Conservation (phyloP, 208 protist species). For the Acanthamoeba sp. region DNA sequence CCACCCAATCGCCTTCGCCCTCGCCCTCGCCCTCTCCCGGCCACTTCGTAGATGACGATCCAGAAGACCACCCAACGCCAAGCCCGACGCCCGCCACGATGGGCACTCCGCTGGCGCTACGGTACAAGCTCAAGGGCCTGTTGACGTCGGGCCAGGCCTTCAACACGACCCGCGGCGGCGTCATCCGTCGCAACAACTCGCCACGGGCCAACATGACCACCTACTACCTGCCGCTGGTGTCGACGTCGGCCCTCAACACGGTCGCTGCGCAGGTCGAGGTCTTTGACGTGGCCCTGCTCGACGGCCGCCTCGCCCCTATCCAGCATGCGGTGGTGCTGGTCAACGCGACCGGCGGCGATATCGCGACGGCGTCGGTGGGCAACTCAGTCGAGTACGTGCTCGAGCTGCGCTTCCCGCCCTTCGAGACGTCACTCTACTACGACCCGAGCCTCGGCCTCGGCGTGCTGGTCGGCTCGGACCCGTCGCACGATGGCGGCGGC, state of each 20-base stretch:
- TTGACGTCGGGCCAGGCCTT: neutral
- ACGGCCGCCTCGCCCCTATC: neutral
- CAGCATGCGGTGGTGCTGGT: neutral
- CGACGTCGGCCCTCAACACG: neutral
- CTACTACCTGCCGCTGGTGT: slow-evolving; percentile 23
- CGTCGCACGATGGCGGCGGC: neutral
- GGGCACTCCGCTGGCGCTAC: neutral
- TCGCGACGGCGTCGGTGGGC: neutral
- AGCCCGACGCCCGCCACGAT: neutral
- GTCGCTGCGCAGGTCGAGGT: slow-evolving; percentile 16
- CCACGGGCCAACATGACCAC: slow-evolving; percentile 32
- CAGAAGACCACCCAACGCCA: neutral
- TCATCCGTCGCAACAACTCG: neutral
- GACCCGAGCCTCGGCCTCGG: slow-evolving; percentile 24
- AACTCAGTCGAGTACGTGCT: neutral
- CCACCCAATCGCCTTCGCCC: neutral
- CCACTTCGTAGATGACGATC: neutral
- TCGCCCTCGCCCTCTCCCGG: neutral
- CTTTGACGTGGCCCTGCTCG: slow-evolving; percentile 20
- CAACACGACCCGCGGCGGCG: neutral
- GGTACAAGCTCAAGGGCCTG: neutral
- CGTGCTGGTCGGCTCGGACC: slow-evolving; percentile 9
- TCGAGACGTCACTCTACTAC: neutral
- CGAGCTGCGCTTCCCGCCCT: slow-evolving; percentile 7
- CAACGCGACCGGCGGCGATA: neutral